Conservation (phyloP, 352 stramenopile species). For the Globisporangium paroecandrum region DNA sequence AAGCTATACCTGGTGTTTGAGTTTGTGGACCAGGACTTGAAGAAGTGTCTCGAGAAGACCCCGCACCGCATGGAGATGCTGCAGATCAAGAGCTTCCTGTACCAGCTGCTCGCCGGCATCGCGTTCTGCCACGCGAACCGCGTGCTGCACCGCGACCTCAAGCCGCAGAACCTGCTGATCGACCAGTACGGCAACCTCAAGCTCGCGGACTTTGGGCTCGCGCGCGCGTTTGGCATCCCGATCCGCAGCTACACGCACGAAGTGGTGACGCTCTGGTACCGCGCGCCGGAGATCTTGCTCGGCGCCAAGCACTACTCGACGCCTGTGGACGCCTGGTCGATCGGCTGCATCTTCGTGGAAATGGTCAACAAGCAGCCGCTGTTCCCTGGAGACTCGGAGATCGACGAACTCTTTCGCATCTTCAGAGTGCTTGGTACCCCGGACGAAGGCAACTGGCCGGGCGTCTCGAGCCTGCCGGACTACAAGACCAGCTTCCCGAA, state of each 20-base stretch:
- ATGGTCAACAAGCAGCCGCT: slow-evolving; percentile 91
- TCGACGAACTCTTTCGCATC: slow-evolving; percentile 99
- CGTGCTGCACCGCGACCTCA: slow-evolving; percentile 97
- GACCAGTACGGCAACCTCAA: slow-evolving; percentile 87
- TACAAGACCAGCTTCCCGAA: slow-evolving; percentile 98
- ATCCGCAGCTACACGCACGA: slow-evolving; percentile 92
- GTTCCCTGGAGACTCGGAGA: slow-evolving; percentile 95
- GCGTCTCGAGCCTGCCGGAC: slow-evolving; percentile 95
- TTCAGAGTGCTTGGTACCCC: slow-evolving; percentile 97
- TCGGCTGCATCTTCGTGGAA: slow-evolving; percentile 93
- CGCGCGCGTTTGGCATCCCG: slow-evolving; percentile 83
- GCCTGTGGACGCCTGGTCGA: slow-evolving; percentile 91
- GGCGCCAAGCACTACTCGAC: slow-evolving; percentile 93
- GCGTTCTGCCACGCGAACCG: slow-evolving; percentile 95
- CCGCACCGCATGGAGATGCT: slow-evolving; percentile 83
- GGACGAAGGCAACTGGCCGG: slow-evolving; percentile 95
- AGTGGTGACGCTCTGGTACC: slow-evolving; percentile 96
- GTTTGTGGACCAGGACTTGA: slow-evolving; percentile 86
- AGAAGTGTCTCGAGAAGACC: slow-evolving; percentile 90
- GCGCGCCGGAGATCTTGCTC: slow-evolving; percentile 93
- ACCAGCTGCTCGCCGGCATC: slow-evolving; percentile 80
- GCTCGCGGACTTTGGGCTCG: slow-evolving; percentile 92
- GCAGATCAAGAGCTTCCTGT: slow-evolving; percentile 84
- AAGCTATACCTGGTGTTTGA: slow-evolving; percentile 88
- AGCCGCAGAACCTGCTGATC: slow-evolving; percentile 96